Evolutionary conservation across 768 basidiomycete species (phyloP).

Genomic region (Leccinum fibrillosum): DNA sequence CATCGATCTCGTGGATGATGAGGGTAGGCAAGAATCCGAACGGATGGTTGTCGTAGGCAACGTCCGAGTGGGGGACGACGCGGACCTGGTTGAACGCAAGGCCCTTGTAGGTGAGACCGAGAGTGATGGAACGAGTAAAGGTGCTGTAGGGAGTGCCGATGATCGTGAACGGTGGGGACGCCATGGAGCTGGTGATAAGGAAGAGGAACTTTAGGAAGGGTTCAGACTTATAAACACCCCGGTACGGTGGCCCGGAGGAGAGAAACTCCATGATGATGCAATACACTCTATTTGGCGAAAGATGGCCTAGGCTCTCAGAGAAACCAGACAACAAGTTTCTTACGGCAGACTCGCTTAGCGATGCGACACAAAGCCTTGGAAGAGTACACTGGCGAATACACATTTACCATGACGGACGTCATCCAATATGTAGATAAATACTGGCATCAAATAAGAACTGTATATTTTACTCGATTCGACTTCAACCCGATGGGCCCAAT

Average conservation of each 20-base stretch:
- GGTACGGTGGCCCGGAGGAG: background rate
- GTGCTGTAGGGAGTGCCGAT: conserved; percentile 34
- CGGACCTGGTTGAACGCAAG: conserved; percentile 26
- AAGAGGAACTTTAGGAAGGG: background rate
- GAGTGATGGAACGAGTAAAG: conserved; percentile 31
- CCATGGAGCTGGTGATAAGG: conserved; percentile 10
- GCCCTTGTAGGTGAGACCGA: conserved; percentile 27
- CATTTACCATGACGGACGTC: background rate
- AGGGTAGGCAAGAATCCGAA: conserved; percentile 33
- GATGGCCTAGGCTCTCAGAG: background rate
- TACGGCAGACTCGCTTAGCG: background rate
- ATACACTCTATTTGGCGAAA: background rate
- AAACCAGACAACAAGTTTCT: background rate
- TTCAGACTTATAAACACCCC: conserved; percentile 3
- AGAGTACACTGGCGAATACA: background rate
- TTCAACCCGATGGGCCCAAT: background rate
- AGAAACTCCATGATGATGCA: background rate
- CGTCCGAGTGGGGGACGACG: conserved; percentile 27
- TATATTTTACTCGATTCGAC: background rate
- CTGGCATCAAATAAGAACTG: background rate
- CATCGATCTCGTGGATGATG: conserved; percentile 26
- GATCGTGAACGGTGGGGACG: conserved; percentile 22
- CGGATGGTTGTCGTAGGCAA: conserved; percentile 27
- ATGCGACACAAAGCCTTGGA: too few relatives aligned
- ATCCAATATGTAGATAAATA: background rate